phyloP scores from a whole-genome alignment of 2,329 filamentous ascomycete genomes.

The Trichoderma sp. region DNA sequence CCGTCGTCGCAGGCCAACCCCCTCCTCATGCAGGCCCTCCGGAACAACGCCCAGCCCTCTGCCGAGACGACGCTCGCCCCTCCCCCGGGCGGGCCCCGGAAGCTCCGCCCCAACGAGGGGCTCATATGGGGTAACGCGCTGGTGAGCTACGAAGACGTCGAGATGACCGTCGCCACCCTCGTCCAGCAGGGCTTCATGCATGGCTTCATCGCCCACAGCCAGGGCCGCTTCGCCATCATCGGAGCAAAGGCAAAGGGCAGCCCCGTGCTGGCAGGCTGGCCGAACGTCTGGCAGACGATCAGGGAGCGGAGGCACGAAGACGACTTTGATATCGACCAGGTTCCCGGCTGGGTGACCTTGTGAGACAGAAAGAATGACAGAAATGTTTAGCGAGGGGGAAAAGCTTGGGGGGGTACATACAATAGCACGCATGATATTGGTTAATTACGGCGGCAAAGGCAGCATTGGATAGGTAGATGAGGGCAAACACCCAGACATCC shows the following conservation, averaged over 20 bases:
- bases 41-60: slow-evolving; percentile 47
- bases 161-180: slow-evolving; percentile 74
- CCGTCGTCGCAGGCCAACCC: slow-evolving; percentile 50
- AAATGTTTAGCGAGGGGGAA: not conserved
- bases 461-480: not conserved
- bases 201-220: slow-evolving; percentile 80
- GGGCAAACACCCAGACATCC: not conserved
- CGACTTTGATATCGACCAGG: slow-evolving; percentile 62
- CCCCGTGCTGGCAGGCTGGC: slow-evolving; percentile 72
- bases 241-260: slow-evolving; percentile 70
- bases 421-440: not conserved
- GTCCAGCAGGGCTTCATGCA: slow-evolving; percentile 79
- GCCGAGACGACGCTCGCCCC: slow-evolving; percentile 49
- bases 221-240: slow-evolving; percentile 77
- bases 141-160: slow-evolving; percentile 66
- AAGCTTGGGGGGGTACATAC: not conserved
- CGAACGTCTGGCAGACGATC: slow-evolving; percentile 70
- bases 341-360: slow-evolving; percentile 73
- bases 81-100: slow-evolving; percentile 51
- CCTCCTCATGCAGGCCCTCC: slow-evolving; percentile 56
- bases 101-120: slow-evolving; percentile 60
- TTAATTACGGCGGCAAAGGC: slow-evolving; percentile 14
- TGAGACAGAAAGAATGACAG: not conserved
- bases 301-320: slow-evolving; percentile 61
- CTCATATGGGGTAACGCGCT: slow-evolving; percentile 65